Conservation (phyloP, 2,329 filamentous ascomycete species). For the Penicillium polonicum region DNA sequence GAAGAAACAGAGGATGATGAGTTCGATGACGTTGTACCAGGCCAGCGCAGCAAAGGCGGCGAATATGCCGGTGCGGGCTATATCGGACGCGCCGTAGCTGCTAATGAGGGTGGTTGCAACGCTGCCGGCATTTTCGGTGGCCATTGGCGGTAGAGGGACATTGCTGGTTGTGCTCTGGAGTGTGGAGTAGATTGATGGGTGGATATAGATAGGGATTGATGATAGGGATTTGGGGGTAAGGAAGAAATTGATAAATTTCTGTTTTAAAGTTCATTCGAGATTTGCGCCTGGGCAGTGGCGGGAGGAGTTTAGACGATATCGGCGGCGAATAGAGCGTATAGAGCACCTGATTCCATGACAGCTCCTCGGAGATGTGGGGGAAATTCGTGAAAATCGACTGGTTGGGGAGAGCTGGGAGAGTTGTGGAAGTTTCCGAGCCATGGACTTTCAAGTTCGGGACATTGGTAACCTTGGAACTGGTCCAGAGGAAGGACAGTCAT, state of each 20-base stretch:
- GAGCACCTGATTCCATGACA: constrained; percentile 5
- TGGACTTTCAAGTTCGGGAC: not conserved
- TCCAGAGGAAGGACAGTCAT: too few relatives aligned
- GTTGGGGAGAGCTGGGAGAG: not conserved
- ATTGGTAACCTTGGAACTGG: not conserved
- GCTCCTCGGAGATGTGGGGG: not conserved
- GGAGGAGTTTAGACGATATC: not conserved
- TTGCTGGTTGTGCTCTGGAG: constrained; percentile 6
- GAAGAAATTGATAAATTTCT: not conserved
- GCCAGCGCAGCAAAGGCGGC: constrained; percentile 22
- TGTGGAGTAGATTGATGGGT: not conserved
- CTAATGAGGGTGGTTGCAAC: constrained; percentile 10
- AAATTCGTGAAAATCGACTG: not conserved
- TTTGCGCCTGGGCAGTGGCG: not conserved
- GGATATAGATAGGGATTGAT: not conserved
- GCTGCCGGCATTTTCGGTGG: constrained; percentile 2
- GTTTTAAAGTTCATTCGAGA: not conserved
- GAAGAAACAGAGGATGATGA: constrained; percentile 42
- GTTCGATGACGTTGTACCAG: constrained; percentile 28
- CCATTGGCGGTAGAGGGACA: constrained; percentile 20
- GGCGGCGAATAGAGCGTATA: not conserved
- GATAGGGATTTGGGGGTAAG: not conserved
- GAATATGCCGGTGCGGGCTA: constrained; percentile 16
- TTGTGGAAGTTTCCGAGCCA: not conserved
- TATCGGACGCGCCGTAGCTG: not conserved